phyloP scores from a whole-genome alignment of 2,329 filamentous ascomycete species.

The Fusarium beomiforme region DNA sequence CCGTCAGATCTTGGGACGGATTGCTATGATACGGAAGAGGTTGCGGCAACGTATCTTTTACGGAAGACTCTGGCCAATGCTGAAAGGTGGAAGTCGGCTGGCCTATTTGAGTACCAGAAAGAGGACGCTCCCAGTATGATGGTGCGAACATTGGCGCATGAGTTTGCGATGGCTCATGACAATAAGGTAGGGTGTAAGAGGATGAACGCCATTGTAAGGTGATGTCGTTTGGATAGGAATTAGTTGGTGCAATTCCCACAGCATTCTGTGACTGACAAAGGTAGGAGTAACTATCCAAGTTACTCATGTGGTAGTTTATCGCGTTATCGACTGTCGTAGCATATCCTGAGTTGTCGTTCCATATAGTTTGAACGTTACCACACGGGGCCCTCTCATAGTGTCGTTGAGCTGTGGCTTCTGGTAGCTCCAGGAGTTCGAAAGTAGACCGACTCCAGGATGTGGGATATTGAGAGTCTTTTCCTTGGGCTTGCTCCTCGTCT shows the following conservation, averaged over 20 bases:
- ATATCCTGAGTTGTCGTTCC: neutral
- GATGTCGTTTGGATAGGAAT: neutral
- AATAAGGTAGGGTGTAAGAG: too few relatives aligned
- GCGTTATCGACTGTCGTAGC: neutral
- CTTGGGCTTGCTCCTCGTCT: neutral
- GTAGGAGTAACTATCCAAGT: neutral
- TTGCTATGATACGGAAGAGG: neutral
- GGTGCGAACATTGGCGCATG: rapidly evolving
- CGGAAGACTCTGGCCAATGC: neutral
- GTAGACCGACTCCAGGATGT: neutral
- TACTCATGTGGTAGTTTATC: neutral
- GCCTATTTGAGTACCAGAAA: neutral
- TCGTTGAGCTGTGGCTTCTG: neutral
- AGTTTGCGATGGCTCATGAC: neutral
- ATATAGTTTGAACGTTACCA: neutral
- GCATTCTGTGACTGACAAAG: neutral
- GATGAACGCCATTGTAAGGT: neutral
- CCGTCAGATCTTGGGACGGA: neutral
- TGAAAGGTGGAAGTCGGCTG: neutral
- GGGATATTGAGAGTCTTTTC: too few relatives aligned
- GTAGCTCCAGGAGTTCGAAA: neutral
- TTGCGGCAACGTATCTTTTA: neutral
- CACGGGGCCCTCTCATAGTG: neutral
- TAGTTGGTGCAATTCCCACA: neutral
- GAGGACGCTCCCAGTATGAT: neutral